Evolutionary conservation across 2,329 filamentous ascomycete species (phyloP), one percentile per base, ranked within the genome.

Genomic region (Neoascochyta sp.): DNA sequence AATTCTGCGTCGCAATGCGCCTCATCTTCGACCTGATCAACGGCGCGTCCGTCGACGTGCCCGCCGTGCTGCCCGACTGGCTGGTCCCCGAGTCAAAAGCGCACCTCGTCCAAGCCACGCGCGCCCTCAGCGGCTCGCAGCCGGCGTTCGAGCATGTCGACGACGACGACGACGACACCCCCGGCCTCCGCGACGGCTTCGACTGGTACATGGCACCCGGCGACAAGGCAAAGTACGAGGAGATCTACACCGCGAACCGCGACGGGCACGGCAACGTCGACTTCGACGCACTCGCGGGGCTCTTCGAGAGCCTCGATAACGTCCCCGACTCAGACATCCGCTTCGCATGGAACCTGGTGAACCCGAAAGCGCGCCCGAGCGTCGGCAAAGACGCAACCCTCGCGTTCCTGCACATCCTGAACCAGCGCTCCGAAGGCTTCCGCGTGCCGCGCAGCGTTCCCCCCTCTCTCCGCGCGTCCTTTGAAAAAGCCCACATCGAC

Each of bases 1-100:
- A 98, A 73, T 98, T 98, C 64, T 98, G 92, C 65, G 92, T 98
- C 36, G 92, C 89, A 21, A 98, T 98, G 92, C 80, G 92, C 57
- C 71, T 98, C 56, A 95, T 96, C 54, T 98, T 96, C 64, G 92
- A 98, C 63, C 71, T 96, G 46, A 81, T 98, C 51, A 98, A 98
- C 57, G 92, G 92, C 52, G 86, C 93, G 73, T 89, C 52, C 14
- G 40, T 45, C 15, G 87, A 95, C 48, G 89, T 98, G n/a, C 92
- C 92, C 10, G 70, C 75, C 34, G 74, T 78, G 16, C 71, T 98
- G 43, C 92, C 92, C 26, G 90, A 95, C 69, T 98, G 92, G 88
- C 82, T 98, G 24, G 84, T 98, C 25, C 92, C 92, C 29, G 92
- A 96, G 67, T 92, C 84, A 18, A 66, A 66, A 53, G 58, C 62